phyloP scores from a whole-genome alignment of 768 basidiomycete species.

The Macrolepiota dolichaula region DNA sequence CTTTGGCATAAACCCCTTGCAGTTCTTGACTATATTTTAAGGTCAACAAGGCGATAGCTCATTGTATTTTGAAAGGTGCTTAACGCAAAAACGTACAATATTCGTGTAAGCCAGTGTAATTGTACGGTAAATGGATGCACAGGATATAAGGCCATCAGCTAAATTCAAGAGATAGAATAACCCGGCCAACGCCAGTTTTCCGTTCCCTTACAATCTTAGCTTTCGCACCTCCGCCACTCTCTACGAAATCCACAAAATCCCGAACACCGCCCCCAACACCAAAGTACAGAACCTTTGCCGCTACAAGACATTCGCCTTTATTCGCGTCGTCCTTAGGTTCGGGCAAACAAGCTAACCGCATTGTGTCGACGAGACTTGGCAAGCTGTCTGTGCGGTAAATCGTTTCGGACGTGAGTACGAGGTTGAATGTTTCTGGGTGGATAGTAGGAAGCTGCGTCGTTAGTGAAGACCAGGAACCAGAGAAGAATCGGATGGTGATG shows the following conservation, averaged over 20 bases:
- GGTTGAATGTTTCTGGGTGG: constrained; percentile 47
- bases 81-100: no score
- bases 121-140: background rate
- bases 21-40: background rate
- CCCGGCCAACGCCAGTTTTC: constrained; percentile 67
- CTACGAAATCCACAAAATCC: constrained; percentile 72
- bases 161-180: constrained; percentile 5
- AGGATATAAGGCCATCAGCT: background rate
- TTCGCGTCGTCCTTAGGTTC: background rate
- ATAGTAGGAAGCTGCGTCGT: constrained; percentile 38
- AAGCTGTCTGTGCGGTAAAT: constrained; percentile 77
- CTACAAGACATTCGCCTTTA: constrained; percentile 58
- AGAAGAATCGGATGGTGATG: constrained; percentile 70
- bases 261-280: constrained; percentile 87
- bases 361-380: constrained; percentile 50
- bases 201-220: constrained; percentile 65
- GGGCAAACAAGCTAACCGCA: constrained; percentile 36
- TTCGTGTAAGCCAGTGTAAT: no score
- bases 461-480: constrained; percentile 66
- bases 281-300: constrained; percentile 91
- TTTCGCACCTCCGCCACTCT: constrained; percentile 27
- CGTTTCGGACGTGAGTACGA: constrained; percentile 89
- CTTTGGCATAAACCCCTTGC: background rate
- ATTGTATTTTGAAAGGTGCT: no score
- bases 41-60: background rate